Percentiles rank a stretch among this genome's conserved stretches.
phyloP scores from a whole-genome alignment of 148 eudicot species.

The Vaccinium macrocarpon region DNA sequence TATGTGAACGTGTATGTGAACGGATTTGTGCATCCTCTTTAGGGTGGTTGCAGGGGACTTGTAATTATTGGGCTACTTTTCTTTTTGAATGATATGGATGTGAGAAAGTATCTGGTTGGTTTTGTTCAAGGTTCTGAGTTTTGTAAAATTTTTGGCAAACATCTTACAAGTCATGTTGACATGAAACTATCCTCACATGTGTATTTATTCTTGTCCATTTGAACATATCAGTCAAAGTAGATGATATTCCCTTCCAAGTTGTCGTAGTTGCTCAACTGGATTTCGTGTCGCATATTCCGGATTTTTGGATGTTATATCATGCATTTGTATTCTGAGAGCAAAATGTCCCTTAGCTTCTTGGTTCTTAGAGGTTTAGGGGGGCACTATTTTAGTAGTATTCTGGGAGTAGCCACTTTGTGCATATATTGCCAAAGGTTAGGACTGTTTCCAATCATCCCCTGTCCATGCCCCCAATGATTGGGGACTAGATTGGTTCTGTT shows the following conservation, averaged over 20 bases:
- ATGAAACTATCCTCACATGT: background rate
- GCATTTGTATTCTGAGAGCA: background rate
- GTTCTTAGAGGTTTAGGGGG: too few relatives aligned
- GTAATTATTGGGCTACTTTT: background rate
- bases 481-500: too few relatives aligned
- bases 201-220: background rate
- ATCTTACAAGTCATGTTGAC: background rate
- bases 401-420: too few relatives aligned
- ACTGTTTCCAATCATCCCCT: too few relatives aligned
- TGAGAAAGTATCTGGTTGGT: background rate
- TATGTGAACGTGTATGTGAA: background rate
- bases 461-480: too few relatives aligned
- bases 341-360: too few relatives aligned
- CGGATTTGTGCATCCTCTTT: background rate
- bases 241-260: background rate
- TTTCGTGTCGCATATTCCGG: background rate
- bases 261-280: background rate
- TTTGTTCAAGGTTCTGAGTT: background rate
- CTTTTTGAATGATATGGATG: background rate
- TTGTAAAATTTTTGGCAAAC: background rate
- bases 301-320: background rate
- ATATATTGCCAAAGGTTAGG: too few relatives aligned
- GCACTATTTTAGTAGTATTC: too few relatives aligned
- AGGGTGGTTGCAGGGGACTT: background rate
- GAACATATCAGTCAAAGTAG: background rate